Conservation (phyloP, 495 filamentous ascomycete genomes). For the Talaromyces trachyspermus region DNA sequence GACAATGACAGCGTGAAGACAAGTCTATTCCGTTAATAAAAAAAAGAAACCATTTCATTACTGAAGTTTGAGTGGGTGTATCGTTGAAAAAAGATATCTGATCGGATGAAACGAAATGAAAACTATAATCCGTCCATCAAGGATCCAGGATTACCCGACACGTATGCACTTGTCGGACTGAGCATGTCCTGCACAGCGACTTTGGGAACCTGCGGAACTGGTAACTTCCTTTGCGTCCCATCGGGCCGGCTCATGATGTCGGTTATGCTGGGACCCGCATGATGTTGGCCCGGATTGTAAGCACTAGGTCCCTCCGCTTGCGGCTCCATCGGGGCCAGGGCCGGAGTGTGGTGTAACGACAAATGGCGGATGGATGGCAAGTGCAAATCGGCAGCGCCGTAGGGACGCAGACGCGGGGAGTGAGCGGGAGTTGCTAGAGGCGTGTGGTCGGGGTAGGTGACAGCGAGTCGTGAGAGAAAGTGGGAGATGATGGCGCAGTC, state of each 20-base stretch:
- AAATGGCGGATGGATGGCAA: constrained; percentile 86
- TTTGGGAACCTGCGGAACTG: constrained; percentile 81
- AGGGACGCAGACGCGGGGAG: constrained; percentile 82
- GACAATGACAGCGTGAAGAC: too few relatives aligned
- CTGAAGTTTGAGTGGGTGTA: neutral
- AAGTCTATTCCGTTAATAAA: constrained; percentile 3
- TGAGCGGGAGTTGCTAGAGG: constrained; percentile 92
- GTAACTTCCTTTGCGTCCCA: constrained; percentile 86
- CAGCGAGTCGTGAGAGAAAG: constrained; percentile 91
- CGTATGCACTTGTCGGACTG: constrained; percentile 55
- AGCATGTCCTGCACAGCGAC: constrained; percentile 85
- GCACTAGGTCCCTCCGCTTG: constrained; percentile 49
- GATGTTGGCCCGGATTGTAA: constrained; percentile 45
- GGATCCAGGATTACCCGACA: constrained; percentile 46
- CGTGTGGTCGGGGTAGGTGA: constrained; percentile 97
- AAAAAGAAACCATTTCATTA: too few relatives aligned
- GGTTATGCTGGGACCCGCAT: constrained; percentile 68
- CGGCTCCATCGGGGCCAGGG: constrained; percentile 88
- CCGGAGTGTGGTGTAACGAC: constrained; percentile 79
- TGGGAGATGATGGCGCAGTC: constrained; percentile 94
- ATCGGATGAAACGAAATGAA: neutral
- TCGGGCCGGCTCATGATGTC: constrained; percentile 90
- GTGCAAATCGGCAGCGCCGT: constrained; percentile 59
- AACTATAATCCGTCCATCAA: constrained; percentile 26
- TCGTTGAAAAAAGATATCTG: neutral